Evolutionary conservation across 495 filamentous ascomycete genomes (phyloP), one percentile per base, ranked within the genome.

Genomic region (Hyaloscypha hepaticicola): DNA sequence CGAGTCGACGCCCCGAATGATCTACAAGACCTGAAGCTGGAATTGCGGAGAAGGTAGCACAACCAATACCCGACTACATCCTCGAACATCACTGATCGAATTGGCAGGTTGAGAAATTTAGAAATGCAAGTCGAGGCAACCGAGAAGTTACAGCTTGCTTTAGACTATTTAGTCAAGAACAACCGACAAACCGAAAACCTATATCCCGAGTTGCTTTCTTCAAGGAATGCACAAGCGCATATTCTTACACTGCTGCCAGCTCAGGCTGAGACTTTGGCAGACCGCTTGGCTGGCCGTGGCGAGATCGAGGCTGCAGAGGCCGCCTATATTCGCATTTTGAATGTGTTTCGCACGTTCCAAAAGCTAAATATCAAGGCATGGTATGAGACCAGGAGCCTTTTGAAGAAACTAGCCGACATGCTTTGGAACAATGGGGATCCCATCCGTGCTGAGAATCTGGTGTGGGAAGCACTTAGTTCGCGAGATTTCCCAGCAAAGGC

Each of bases 241-340:
- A 27, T 57, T 8, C 28, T 57, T 19, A 26, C 55, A 21, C 33
- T 34, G 22, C 31, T 21, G 27, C 55, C 11, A n/a, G 55, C 26
- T 28, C 55, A 29, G n/a, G 55, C 55, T 29, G 55, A 57, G 27
- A 26, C 25, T 57, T 21, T 21, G 55, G 55, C 55, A 57, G 55
- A 57, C 27, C 25, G 28, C 33, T 19, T 57, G 12, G 25, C 25
- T 8, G 28, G 14, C 22, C 11, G 19, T 1, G 26, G 29, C 5
- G 55, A 57, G 21, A 33, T n/a, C n/a, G 25, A 57, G 25, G 6
- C 6, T 16, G 55, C 55, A 7, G 55, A 34, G 29, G 27, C 22
- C 8, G 55, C 55, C 25, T 57, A 57, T 19, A 6, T 6, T 34
- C 55, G 55, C 8, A 33, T 57, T 34, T 22, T 57, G 28, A 19